These are phyloP conservation scores for Pleurotus citrinopileatus DNA, from an alignment of 768 basidiomycete genomes.

Conservation along the genomic window DNA sequence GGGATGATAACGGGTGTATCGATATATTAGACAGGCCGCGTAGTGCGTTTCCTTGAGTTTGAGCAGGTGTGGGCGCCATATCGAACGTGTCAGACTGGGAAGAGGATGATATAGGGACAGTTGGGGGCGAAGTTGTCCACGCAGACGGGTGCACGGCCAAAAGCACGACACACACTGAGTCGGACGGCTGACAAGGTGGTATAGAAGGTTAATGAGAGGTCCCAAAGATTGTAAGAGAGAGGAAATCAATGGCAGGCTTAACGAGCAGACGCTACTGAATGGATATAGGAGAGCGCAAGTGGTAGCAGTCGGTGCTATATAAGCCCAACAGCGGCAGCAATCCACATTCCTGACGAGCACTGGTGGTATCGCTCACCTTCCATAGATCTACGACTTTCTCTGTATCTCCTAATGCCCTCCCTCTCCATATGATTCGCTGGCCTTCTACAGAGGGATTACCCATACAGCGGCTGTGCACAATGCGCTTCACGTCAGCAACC, in stretches of 20 bases:
- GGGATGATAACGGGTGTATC: constrained; percentile 8
- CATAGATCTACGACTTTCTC: constrained; percentile 68
- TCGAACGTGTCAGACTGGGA: constrained; percentile 9
- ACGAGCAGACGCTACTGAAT: too few species aligned
- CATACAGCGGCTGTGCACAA: constrained; percentile 56
- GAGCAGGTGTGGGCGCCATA: constrained; percentile 12
- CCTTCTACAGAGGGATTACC: constrained; percentile 69
- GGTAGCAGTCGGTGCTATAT: too few species aligned
- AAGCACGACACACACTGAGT: constrained; percentile 64
- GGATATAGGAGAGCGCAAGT: too few species aligned
- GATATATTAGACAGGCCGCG: background rate
- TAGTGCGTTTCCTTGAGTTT: constrained; percentile 12
- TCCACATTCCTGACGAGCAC: too few species aligned
- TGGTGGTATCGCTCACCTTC: constrained; percentile 69
- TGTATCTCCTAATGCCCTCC: constrained; percentile 60
- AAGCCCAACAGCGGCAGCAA: too few species aligned
- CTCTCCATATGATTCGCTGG: constrained; percentile 75
- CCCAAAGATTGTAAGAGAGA: constrained; percentile 11
- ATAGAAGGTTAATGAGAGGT: constrained; percentile 8
- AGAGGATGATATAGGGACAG: constrained; percentile 19
- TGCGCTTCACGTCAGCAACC: constrained; percentile 63
- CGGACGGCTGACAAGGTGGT: constrained; percentile 38
- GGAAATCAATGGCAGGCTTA: background rate
- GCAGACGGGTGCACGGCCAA: constrained; percentile 79
- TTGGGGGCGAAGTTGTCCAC: constrained; percentile 60